These are phyloP conservation scores for Letharia columbiana DNA, from an alignment of 495 filamentous ascomycete genomes.

Conservation along the genomic window DNA sequence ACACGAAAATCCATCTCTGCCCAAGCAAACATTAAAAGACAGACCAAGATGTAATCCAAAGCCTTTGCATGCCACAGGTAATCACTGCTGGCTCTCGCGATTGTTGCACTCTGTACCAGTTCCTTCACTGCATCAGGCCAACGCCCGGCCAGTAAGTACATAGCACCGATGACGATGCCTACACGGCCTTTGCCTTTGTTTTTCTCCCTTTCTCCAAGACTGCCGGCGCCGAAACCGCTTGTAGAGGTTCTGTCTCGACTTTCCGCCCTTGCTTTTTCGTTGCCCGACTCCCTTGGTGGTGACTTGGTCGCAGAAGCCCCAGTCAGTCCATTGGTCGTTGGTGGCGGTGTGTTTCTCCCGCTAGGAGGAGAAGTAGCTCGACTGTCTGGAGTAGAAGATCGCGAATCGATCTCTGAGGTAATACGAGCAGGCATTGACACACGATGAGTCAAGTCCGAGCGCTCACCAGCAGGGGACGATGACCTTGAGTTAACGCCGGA, in stretches of 20 bases:
- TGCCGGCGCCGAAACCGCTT: constrained; percentile 71
- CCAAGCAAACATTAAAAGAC: constrained; percentile 78
- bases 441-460: constrained; percentile 37
- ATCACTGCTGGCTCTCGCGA: constrained; percentile 74
- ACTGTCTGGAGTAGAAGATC: constrained; percentile 46
- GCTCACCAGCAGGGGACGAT: constrained; percentile 16
- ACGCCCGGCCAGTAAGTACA: constrained; percentile 80
- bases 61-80: constrained; percentile 96
- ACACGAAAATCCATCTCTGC: constrained; percentile 81
- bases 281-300: constrained; percentile 17
- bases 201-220: constrained; percentile 63
- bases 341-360: constrained; percentile 48
- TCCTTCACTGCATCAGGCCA: constrained; percentile 87
- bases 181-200: constrained; percentile 77
- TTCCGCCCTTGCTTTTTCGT: constrained; percentile 33
- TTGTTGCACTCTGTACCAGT: constrained; percentile 66
- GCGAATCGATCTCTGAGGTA: constrained; percentile 43
- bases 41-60: constrained; percentile 74
- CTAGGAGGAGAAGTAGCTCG: constrained; percentile 39
- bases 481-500: constrained; percentile 18
- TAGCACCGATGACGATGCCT: constrained; percentile 69
- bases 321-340: constrained; percentile 55
- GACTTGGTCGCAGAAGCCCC: constrained; percentile 6
- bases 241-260: constrained; percentile 76
- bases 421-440: constrained; percentile 73